Evolutionary conservation across 805 yeast species (phyloP).

Genomic region (Candida insectalens): DNA sequence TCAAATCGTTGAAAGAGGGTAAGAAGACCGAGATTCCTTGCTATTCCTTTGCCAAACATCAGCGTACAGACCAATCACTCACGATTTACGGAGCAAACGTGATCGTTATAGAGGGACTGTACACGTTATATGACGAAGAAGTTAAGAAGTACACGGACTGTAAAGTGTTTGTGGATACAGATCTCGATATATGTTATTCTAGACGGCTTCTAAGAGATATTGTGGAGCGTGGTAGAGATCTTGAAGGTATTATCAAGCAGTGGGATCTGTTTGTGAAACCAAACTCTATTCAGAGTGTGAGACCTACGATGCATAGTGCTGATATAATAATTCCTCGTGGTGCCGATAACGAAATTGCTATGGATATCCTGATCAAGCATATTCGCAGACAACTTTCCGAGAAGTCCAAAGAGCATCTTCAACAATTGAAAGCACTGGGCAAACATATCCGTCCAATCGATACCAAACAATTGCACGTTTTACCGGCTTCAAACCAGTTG

Average conservation of each 20-base stretch:
- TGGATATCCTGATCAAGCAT: conserved; percentile 70
- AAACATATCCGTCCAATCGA: conserved; percentile 24
- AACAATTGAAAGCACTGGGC: conserved; percentile 52
- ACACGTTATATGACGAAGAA: conserved; percentile 65
- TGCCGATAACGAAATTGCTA: conserved; percentile 71
- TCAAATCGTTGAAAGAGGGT: conserved; percentile 63
- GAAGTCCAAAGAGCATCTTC: conserved; percentile 62
- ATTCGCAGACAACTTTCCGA: conserved; percentile 57
- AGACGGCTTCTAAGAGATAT: conserved; percentile 84
- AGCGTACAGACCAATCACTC: conserved; percentile 50
- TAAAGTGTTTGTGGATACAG: conserved; percentile 89
- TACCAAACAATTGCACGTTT: conserved; percentile 24
- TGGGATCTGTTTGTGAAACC: conserved; percentile 94
- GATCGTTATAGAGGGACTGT: conserved; percentile 85
- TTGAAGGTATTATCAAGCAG: conserved; percentile 73
- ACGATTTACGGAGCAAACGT: conserved; percentile 92
- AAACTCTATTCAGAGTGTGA: conserved; percentile 65
- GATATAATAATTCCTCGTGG: conserved; percentile 91
- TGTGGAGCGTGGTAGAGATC: conserved; percentile 74
- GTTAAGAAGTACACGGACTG: conserved; percentile 71
- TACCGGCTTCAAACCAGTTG: conserved; percentile 55
- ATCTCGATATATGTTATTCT: conserved; percentile 84
- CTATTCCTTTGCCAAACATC: conserved; percentile 57
- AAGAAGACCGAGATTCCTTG: conserved; percentile 56
- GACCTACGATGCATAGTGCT: conserved; percentile 69